Conservation (phyloP, 2,329 filamentous ascomycete genomes). For the Setomelanomma holmii region DNA sequence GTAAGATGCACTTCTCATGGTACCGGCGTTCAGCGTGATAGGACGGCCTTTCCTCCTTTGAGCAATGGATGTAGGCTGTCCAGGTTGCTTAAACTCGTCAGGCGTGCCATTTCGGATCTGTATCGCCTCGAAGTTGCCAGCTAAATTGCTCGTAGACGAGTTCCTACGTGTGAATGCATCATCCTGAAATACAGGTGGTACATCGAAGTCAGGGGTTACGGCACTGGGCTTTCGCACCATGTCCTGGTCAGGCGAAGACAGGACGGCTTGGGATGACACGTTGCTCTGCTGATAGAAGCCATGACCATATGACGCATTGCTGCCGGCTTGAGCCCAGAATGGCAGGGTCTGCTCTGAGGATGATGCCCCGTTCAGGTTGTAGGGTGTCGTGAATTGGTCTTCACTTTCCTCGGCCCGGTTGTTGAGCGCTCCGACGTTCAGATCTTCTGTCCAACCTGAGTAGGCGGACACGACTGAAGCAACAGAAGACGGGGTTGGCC, state of each 20-base stretch:
- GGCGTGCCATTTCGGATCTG: conserved; percentile 45
- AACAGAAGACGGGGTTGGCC: conserved; percentile 41
- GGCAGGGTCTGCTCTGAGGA: conserved; percentile 40
- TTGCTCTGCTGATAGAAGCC: conserved; percentile 47
- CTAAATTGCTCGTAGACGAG: conserved; percentile 49
- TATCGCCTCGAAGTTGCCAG: conserved; percentile 49
- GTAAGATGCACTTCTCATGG: conserved; percentile 52
- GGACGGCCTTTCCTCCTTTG: conserved; percentile 50
- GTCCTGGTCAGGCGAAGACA: conserved; percentile 42
- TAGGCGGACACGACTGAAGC: conserved; percentile 47
- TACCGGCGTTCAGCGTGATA: conserved; percentile 50
- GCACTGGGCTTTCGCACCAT: conserved; percentile 38
- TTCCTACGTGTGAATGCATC: conserved; percentile 45
- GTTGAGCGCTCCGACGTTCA: conserved; percentile 27
- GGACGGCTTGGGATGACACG: conserved; percentile 43
- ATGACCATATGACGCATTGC: not conserved
- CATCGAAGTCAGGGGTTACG: conserved; percentile 41
- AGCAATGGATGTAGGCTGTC: conserved; percentile 51
- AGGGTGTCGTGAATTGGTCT: conserved; percentile 39
- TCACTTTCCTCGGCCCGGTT: conserved; percentile 31
- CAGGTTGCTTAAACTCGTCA: conserved; percentile 47
- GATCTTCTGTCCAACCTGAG: conserved; percentile 46
- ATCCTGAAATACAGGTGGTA: conserved; percentile 37
- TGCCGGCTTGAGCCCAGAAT: conserved; percentile 33
- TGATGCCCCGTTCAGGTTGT: conserved; percentile 38